These are phyloP conservation scores for Suhomyces wounanorum DNA, from an alignment of 1,139 yeast species.

Conservation along the genomic window DNA sequence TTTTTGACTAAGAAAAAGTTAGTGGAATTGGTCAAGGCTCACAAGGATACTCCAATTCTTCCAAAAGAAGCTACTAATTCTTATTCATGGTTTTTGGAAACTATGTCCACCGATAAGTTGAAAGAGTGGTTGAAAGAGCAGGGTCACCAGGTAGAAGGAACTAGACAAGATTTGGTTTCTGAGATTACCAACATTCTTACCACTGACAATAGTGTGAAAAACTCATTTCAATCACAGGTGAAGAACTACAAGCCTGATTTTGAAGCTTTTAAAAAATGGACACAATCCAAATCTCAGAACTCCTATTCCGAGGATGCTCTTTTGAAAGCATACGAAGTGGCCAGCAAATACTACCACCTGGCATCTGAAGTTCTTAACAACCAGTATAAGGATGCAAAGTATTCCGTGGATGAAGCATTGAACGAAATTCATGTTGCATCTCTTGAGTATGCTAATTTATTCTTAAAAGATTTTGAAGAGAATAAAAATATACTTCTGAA, in stretches of 20 bases:
- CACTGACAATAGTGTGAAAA: neutral
- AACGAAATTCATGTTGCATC: slow-evolving; percentile 25
- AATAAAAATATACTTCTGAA: slow-evolving; percentile 16
- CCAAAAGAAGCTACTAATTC: slow-evolving; percentile 22
- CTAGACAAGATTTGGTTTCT: slow-evolving; percentile 25
- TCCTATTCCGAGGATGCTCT: slow-evolving; percentile 25
- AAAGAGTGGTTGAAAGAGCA: slow-evolving; percentile 27
- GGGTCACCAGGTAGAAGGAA: slow-evolving; percentile 28
- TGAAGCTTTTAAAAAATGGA: slow-evolving; percentile 20
- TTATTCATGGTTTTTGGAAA: slow-evolving; percentile 23
- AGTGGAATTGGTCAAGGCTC: slow-evolving; percentile 46
- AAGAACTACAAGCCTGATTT: slow-evolving; percentile 24
- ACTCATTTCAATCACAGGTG: slow-evolving; percentile 18
- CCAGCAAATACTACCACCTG: slow-evolving; percentile 44
- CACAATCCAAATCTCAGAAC: slow-evolving; percentile 11
- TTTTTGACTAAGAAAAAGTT: slow-evolving; percentile 50
- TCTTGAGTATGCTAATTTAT: slow-evolving; percentile 23
- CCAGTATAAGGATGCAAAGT: slow-evolving; percentile 22
- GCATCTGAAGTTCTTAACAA: slow-evolving; percentile 33
- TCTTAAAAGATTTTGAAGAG: slow-evolving; percentile 17
- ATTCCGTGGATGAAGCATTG: slow-evolving; percentile 25
- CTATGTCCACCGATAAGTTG: slow-evolving; percentile 24
- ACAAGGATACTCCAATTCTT: slow-evolving; percentile 44
- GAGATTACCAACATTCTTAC: slow-evolving; percentile 4
- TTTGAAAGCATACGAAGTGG: slow-evolving; percentile 24